Conservation (phyloP, 176 grass and related monocot genomes). For the Musa itinerans region DNA sequence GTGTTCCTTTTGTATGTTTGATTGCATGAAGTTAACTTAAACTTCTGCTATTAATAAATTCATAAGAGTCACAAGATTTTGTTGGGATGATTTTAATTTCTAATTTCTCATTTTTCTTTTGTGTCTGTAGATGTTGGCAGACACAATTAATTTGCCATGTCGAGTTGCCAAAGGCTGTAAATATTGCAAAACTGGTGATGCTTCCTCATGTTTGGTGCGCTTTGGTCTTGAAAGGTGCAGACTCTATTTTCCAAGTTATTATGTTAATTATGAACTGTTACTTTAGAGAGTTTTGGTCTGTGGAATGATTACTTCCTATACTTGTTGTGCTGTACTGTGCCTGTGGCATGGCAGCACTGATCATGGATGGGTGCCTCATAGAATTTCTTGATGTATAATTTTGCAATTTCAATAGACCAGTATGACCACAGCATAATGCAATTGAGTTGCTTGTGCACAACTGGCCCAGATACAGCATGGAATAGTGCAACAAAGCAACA, state of each 20-base stretch:
- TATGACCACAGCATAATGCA: too few species aligned
- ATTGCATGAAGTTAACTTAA: neutral
- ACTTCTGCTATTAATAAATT: too few species aligned
- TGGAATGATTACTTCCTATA: neutral
- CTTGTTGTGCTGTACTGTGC: neutral
- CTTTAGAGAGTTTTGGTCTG: neutral
- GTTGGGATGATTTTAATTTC: neutral
- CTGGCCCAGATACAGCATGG: too few species aligned
- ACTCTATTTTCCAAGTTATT: neutral
- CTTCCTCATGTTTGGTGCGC: conserved; percentile 67
- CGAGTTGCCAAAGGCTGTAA: conserved; percentile 66
- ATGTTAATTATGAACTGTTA: neutral
- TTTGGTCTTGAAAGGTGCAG: conserved; percentile 50
- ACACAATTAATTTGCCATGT: conserved; percentile 63
- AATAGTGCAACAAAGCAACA: too few species aligned
- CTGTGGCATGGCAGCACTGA: neutral
- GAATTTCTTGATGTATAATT: neutral
- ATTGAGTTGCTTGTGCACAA: too few species aligned
- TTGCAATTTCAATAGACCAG: neutral
- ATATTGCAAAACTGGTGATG: conserved; percentile 46
- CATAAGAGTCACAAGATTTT: neutral
- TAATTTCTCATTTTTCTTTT: conserved; percentile 9
- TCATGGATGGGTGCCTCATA: neutral
- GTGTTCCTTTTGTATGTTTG: neutral
- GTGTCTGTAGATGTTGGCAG: conserved; percentile 37